Conservation (phyloP, 2,329 filamentous ascomycete species). For the Fusarium nygamai region DNA sequence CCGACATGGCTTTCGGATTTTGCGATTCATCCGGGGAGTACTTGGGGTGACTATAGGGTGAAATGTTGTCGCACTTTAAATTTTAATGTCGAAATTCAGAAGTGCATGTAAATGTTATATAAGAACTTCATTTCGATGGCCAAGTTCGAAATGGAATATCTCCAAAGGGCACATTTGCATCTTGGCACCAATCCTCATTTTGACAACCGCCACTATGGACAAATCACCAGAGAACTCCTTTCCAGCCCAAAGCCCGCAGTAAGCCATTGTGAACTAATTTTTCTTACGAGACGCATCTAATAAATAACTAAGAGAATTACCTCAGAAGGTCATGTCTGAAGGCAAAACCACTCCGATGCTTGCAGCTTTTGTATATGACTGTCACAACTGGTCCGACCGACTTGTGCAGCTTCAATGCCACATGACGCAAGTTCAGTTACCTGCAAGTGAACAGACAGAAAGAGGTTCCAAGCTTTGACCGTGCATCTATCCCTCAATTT, state of each 20-base stretch:
- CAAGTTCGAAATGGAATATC: not conserved
- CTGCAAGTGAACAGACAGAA: not conserved
- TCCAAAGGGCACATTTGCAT: rapidly evolving
- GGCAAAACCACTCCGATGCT: not conserved
- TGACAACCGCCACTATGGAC: rapidly evolving
- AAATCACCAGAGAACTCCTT: not conserved
- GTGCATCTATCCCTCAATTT: not conserved
- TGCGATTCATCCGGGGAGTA: not conserved
- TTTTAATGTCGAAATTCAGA: not conserved
- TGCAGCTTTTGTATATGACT: not conserved
- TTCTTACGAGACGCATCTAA: rapidly evolving
- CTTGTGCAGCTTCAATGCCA: not conserved
- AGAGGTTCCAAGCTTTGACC: rapidly evolving
- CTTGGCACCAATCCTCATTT: not conserved
- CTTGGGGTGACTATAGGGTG: rapidly evolving
- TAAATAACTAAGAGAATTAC: rapidly evolving
- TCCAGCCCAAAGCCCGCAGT: not conserved
- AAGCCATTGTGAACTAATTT: rapidly evolving
- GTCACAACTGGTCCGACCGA: not conserved
- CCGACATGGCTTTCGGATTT: not conserved
- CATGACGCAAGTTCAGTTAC: not conserved
- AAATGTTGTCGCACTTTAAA: not conserved
- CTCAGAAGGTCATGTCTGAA: rapidly evolving
- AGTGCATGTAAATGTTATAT: not conserved
- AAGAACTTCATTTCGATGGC: rapidly evolving